Evolutionary conservation across 306 rosid genomes (phyloP).

Genomic region (Quercus ilex): DNA sequence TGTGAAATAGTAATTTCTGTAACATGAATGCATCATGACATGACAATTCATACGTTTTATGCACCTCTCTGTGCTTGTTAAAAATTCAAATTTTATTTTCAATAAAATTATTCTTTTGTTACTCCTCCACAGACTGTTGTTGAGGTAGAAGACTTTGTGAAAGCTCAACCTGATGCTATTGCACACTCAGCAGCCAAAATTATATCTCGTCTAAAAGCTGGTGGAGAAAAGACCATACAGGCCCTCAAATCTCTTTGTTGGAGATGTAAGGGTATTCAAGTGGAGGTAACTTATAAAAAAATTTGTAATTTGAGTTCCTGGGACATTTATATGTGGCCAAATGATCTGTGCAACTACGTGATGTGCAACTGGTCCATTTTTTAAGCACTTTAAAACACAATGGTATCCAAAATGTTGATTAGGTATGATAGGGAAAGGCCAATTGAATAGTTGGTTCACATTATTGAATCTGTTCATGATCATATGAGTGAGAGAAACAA

Average conservation of each 20-base stretch:
- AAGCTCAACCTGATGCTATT: conserved; percentile 90
- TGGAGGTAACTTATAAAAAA: conserved; percentile 58
- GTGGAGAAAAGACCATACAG: conserved; percentile 78
- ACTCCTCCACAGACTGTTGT: conserved; percentile 53
- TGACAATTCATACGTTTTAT: background rate
- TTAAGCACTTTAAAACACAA: background rate
- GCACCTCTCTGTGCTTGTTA: conserved; percentile 13
- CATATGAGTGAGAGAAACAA: conserved; percentile 4
- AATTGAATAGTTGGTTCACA: background rate
- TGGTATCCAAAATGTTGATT: background rate
- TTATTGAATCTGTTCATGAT: background rate
- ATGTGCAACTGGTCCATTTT: background rate
- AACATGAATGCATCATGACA: background rate
- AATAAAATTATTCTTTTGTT: background rate
- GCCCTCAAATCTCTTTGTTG: conserved; percentile 90
- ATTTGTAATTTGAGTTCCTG: conserved; percentile 6
- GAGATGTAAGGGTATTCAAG: conserved; percentile 87
- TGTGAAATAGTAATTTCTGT: background rate
- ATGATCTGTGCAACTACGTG: background rate
- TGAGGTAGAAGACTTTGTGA: conserved; percentile 76
- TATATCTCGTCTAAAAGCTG: conserved; percentile 76
- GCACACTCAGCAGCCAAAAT: conserved; percentile 84
- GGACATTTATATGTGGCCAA: background rate
- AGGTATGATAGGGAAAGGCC: conserved; percentile 3
- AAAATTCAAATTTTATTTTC: background rate